phyloP scores from a whole-genome alignment of 2,329 filamentous ascomycete genomes.

The Aspergillus cejpii region DNA sequence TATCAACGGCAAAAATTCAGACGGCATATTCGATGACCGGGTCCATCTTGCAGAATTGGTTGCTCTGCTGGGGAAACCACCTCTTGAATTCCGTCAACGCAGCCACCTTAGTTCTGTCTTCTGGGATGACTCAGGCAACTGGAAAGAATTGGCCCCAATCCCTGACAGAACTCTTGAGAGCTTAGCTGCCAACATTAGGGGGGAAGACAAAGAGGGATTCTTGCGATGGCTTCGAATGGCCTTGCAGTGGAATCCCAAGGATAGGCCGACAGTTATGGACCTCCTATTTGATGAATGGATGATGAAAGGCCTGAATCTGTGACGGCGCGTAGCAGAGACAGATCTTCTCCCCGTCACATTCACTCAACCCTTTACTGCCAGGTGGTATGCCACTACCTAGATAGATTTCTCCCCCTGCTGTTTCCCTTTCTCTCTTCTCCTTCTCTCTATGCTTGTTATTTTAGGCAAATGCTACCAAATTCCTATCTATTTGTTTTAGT shows the following conservation, averaged over 20 bases:
- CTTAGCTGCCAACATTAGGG: constrained; percentile 16
- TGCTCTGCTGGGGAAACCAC: constrained; percentile 16
- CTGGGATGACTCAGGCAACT: constrained; percentile 21
- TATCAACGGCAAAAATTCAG: constrained; percentile 13
- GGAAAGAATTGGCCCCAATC: constrained; percentile 14
- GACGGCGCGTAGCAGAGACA: too few relatives aligned
- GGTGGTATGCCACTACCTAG: too few relatives aligned
- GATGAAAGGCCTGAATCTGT: constrained; percentile 15
- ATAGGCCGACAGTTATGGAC: constrained; percentile 28
- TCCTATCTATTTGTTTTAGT: too few relatives aligned
- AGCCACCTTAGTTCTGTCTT: constrained; percentile 17
- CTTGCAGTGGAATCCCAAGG: constrained; percentile 23
- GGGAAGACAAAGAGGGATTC: constrained; percentile 22
- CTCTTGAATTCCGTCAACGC: constrained; percentile 13
- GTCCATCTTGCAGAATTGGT: constrained; percentile 23
- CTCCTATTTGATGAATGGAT: constrained; percentile 38
- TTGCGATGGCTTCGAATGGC: constrained; percentile 25
- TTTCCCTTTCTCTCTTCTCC: too few relatives aligned
- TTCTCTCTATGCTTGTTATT: too few relatives aligned
- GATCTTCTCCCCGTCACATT: too few relatives aligned
- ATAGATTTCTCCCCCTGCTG: too few relatives aligned
- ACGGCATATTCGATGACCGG: constrained; percentile 24
- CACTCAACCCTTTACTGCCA: too few relatives aligned
- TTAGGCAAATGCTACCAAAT: too few relatives aligned
- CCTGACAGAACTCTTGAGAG: constrained; percentile 12